These are phyloP conservation scores for Termitomyces sp. DNA, from an alignment of 768 basidiomycete species.

Conservation along the genomic window DNA sequence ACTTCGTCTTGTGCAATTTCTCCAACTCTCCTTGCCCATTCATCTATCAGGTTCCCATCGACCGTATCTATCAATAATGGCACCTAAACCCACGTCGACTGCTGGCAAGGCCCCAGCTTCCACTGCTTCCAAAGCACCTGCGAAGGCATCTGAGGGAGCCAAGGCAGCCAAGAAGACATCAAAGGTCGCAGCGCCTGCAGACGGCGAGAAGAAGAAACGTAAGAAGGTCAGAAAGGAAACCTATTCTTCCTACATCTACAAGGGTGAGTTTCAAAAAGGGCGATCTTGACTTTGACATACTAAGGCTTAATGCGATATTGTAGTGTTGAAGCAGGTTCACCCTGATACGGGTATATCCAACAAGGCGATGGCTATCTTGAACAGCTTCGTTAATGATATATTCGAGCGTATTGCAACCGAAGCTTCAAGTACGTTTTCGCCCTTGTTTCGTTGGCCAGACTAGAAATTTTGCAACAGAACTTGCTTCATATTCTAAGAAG, in stretches of 20 bases:
- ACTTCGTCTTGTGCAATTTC: conserved; percentile 10
- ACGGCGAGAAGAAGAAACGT: conserved; percentile 83
- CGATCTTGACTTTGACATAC: background rate
- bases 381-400: conserved; percentile 95
- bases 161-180: conserved; percentile 82
- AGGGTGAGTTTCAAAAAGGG: conserved; percentile 43
- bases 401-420: conserved; percentile 92
- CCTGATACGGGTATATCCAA: conserved; percentile 99
- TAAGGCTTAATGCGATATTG: background rate
- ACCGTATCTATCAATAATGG: conserved; percentile 34
- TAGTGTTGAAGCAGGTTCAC: conserved; percentile 95
- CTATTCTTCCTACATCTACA: conserved; percentile 91
- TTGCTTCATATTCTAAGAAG: conserved; percentile 97
- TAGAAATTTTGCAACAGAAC: conserved; percentile 46
- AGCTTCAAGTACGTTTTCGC: conserved; percentile 62
- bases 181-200: conserved; percentile 55
- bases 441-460: conserved; percentile 1
- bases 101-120: conserved; percentile 79
- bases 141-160: conserved; percentile 51
- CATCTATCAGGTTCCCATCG: conserved; percentile 10
- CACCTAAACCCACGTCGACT: conserved; percentile 74
- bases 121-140: conserved; percentile 67
- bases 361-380: conserved; percentile 96
- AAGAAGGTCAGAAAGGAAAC: conserved; percentile 86
- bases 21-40: conserved; percentile 15